Base-by-base conservation (phyloP, 1,139 yeast genomes). In the Candida pseudocylindracea region DNA sequence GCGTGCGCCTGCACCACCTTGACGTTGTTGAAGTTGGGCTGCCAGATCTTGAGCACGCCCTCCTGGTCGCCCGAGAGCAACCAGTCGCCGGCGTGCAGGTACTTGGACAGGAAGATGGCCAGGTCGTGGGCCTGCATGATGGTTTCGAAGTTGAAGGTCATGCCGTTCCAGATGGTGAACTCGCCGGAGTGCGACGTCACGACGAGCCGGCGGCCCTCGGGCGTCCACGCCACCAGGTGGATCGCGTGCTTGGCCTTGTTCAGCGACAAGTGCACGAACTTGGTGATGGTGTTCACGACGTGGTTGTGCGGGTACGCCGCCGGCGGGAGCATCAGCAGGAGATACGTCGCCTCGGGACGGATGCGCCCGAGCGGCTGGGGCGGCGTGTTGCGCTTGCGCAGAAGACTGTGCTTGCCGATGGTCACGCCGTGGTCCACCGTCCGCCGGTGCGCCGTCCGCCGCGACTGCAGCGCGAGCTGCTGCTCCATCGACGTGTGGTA, bases 71-170 rank as follows among this genome's bases (percentile, higher is more conserved):
- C 94, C 45, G 91, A 73, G 28, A 88, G 57, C 38, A 88, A 61
- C 96, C 96, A 88, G 41, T 85, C 95, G 38, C 83, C 95, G 40
- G 76, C 76, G 49, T 83, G 93, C 9, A 91, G 73, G 51, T 85
- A 91, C 39, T 69, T 66, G 46, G 81, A 57, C 1, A 91, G 62
- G 26, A 88, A 63, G 27, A 88, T 76, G 1, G 95, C 85, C 38
- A 76, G 65, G 49, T 91, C 98, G 53, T 91, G 98, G 1, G 98
- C 96, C 56, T 88, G 98, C 91, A 85, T 88, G 42, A 91, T 83
- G 33, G 94, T 80, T 50, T 88, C 99, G 48, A 88, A 85, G 48
- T 81, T 83, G 55, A 88, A 88, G 7, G 93, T 76, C 64, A 79
- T 67, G 10, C 96, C 96, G 50, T 85, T 85, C 98, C 98, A 88